Base-by-base conservation (phyloP, 2,329 filamentous ascomycete species). In the Sporothrix phasma region DNA sequence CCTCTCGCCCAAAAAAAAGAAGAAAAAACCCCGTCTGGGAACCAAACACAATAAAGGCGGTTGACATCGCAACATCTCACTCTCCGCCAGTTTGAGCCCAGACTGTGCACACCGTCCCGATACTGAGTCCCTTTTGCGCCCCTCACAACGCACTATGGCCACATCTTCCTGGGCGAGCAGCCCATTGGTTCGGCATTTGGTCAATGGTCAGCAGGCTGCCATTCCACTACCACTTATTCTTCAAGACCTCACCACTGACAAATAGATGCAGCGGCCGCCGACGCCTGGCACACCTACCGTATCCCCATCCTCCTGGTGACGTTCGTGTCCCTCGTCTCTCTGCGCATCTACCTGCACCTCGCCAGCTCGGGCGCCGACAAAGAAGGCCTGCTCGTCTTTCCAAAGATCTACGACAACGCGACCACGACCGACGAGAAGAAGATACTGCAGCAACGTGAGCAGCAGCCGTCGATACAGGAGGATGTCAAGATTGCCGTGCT, bases 201-300 rank as follows among this genome's bases (percentile, higher is more conserved):
- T 53, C 24, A 31, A 63, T 26, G 34, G 64, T 65, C 53, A 53
- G 46, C 7, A 17, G 13, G 8, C 2, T 10, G 13, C 4, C 6
- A 24, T 13, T 13, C 17, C n/a, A 17, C 15, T 22, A n/a, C 39
- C 19, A 17, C 61, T 26, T 6, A 39, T 45, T 54, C 29, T 37
- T 37, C 41, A 4, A 29, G 41, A 43, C n/a, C 61, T 3, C 34
- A 15, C 17, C n/a, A 41, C 64, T 66, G n/a, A 65, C 59, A 31
- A 24, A 15, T 2, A 37, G 3, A 11, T 13, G 0, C 63, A 72
- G 71, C 53, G 7, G 64, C 62, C 49, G 63, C 79, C 11, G 76
- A 78, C 54, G 64, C 75, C 10, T 82, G 80, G 80, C 79, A 82
- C 67, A 67, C 71, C 59, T 74, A 80, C 66, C 77, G 80, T 24